These are phyloP conservation scores for Carex kokanica DNA, from an alignment of 176 grass and related monocot genomes.

Conservation along the genomic window DNA sequence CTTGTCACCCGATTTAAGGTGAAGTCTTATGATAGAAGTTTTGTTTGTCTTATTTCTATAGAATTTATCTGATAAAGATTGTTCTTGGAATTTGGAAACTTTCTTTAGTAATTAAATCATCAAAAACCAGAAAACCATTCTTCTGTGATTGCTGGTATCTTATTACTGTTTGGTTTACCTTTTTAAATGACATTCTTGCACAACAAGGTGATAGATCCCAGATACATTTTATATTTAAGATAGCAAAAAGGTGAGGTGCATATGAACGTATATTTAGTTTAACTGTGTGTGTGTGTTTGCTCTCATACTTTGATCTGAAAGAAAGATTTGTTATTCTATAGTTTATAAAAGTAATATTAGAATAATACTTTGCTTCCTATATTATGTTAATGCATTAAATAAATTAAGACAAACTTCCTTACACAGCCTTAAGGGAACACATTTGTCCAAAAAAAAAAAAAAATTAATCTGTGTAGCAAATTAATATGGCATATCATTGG, in stretches of 20 bases:
- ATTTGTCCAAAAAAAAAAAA: not conserved
- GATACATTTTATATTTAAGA: constrained; percentile 1
- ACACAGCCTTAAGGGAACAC: not conserved
- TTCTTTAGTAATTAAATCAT: not conserved
- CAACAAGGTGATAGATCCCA: not conserved
- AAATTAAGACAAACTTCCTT: not conserved
- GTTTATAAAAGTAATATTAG: not conserved
- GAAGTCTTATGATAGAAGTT: not conserved
- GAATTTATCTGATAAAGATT: not conserved
- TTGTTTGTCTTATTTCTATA: not conserved
- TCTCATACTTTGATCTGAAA: not conserved
- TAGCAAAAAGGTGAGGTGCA: not conserved
- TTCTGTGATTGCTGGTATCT: not conserved
- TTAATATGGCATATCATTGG: not conserved
- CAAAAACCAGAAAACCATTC: not conserved
- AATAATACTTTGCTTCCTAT: not conserved
- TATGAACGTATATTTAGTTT: not conserved
- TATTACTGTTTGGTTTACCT: not conserved
- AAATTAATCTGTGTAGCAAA: not conserved
- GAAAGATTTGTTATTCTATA: not conserved
- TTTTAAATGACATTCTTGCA: not conserved
- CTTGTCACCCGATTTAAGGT: constrained; percentile 89
- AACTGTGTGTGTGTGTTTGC: not conserved
- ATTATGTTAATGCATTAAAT: not conserved
- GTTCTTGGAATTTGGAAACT: not conserved